A percentile compares a stretch with the other conserved stretches of the same genome.
Evolutionary conservation across 78 protist species (phyloP).

Genomic region (Salpingoeca rosetta): DNA sequence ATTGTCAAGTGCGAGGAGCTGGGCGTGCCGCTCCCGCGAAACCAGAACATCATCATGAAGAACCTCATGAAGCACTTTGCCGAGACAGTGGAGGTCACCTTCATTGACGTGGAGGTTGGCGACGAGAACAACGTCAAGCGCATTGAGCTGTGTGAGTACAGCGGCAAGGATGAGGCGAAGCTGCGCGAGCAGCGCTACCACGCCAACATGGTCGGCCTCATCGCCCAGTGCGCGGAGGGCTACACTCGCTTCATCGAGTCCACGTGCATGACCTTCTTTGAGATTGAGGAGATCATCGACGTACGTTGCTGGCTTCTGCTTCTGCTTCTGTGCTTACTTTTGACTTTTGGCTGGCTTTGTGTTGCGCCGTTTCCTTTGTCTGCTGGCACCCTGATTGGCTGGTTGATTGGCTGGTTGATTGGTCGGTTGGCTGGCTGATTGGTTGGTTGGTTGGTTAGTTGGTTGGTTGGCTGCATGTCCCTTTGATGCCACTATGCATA

Average conservation of each 20-base stretch:
- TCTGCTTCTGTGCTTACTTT: too few species aligned
- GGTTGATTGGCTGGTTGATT: too few species aligned
- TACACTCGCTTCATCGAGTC: slow-evolving; percentile 3
- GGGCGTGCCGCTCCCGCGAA: background rate
- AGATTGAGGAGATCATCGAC: background rate
- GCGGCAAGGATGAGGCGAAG: background rate
- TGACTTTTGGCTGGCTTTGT: too few species aligned
- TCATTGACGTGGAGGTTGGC: background rate
- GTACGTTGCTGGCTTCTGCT: too few species aligned
- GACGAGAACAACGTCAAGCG: background rate
- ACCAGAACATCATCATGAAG: background rate
- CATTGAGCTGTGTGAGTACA: background rate
- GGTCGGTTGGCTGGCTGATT: too few species aligned
- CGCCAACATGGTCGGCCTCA: background rate
- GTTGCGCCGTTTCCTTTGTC: too few species aligned
- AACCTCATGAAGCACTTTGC: background rate
- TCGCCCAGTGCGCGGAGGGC: slow-evolving; percentile 2
- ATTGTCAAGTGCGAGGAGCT: background rate
- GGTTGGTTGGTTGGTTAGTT: too few species aligned
- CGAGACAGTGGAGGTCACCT: background rate
- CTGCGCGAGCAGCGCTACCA: background rate
- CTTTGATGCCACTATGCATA: too few species aligned
- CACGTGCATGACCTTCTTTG: background rate
- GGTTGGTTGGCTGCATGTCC: too few species aligned
- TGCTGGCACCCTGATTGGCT: too few species aligned